Conservation (phyloP, 2,329 filamentous ascomycete genomes). For the Penicillium sp. region DNA sequence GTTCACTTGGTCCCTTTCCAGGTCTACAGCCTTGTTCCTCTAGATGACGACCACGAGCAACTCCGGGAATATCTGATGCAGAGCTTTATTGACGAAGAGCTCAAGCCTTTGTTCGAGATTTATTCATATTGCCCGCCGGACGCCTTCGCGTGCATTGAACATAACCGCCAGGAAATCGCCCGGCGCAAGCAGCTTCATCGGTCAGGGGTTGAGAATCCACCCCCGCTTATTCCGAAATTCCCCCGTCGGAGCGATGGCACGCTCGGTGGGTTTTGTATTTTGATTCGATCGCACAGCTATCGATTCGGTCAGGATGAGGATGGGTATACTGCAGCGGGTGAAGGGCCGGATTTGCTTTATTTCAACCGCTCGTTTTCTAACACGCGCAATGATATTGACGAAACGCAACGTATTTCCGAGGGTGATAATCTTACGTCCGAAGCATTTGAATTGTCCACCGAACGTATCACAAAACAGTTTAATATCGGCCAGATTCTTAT, state of each 20-base stretch:
- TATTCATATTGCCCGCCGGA: slow-evolving; percentile 20
- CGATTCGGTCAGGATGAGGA: slow-evolving; percentile 10
- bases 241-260: not conserved
- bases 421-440: not conserved
- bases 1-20: slow-evolving; percentile 7
- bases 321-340: not conserved
- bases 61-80: slow-evolving; percentile 17
- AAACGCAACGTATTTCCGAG: not conserved
- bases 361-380: slow-evolving; percentile 20
- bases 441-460: slow-evolving; percentile 10
- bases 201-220: slow-evolving; percentile 5
- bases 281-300: slow-evolving; percentile 18
- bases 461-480: slow-evolving; percentile 2
- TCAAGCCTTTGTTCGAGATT: slow-evolving; percentile 18
- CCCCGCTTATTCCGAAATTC: slow-evolving; percentile 12
- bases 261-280: slow-evolving; percentile 14
- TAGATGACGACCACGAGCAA: slow-evolving; percentile 7
- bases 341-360: slow-evolving; percentile 13
- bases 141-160: slow-evolving; percentile 18
- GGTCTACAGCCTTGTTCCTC: slow-evolving; percentile 13
- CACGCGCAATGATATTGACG: not conserved
- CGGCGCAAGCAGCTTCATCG: slow-evolving; percentile 18
- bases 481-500: slow-evolving; percentile 15
- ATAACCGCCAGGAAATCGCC: slow-evolving; percentile 16
- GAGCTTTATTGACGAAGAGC: slow-evolving; percentile 9